Percentiles rank a stretch among this genome's conserved stretches.
Conservation (phyloP, 192 early-diverging fungal genomes). For the Chytriomyces confervae region DNA sequence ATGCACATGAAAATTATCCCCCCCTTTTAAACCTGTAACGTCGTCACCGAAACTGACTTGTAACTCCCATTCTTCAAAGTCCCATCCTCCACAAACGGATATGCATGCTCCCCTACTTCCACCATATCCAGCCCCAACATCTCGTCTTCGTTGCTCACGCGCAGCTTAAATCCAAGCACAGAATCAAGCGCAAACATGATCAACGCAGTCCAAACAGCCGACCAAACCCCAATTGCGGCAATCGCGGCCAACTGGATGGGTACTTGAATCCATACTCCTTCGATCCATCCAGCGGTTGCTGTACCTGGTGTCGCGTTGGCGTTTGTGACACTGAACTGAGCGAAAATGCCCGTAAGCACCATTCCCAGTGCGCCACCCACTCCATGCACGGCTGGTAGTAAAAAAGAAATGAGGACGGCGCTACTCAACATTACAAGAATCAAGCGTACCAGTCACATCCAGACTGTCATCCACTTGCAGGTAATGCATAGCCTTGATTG, state of each 20-base stretch:
- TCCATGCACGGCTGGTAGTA: conserved; percentile 63
- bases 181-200: conserved; percentile 73
- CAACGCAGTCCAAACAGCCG: conserved; percentile 75
- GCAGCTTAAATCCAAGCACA: conserved; percentile 75
- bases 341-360: conserved; percentile 92
- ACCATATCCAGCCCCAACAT: conserved; percentile 77
- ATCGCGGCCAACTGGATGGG: conserved; percentile 75
- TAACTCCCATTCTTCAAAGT: not conserved
- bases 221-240: conserved; percentile 71
- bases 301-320: conserved; percentile 59
- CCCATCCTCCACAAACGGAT: conserved; percentile 26
- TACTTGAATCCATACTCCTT: conserved; percentile 79
- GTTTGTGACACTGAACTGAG: conserved; percentile 72
- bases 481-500: conserved; percentile 60
- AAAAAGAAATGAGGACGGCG: conserved; percentile 49
- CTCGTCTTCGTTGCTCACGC: conserved; percentile 59
- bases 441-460: not conserved
- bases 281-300: conserved; percentile 77
- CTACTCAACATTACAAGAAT: not conserved
- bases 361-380: conserved; percentile 78
- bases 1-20: too few species aligned
- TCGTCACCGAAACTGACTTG: too few species aligned
- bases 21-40: too few species aligned
- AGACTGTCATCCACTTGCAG: conserved; percentile 73
- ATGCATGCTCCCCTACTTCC: conserved; percentile 82